Percentiles rank a stretch among this genome's conserved stretches.
Evolutionary conservation across 1,284 basidiomycete genomes (phyloP).

Genomic region (Fomitopsis pinicola): DNA sequence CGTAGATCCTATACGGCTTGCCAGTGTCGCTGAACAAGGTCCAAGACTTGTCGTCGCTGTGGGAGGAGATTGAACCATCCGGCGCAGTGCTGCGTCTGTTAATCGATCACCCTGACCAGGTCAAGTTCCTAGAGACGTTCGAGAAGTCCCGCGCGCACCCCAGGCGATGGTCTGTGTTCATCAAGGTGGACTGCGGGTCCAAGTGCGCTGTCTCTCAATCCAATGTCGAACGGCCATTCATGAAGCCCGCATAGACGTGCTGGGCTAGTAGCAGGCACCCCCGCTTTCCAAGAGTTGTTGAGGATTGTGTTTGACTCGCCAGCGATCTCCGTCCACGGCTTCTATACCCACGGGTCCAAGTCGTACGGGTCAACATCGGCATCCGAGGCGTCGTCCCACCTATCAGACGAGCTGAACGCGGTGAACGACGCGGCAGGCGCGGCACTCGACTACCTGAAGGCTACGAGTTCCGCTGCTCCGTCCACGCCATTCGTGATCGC

Average conservation of each 20-base stretch:
- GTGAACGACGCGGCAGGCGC: slow-evolving; percentile 64
- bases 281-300: slow-evolving; percentile 55
- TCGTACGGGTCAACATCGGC: slow-evolving; percentile 70
- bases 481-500: slow-evolving; percentile 63
- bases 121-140: slow-evolving; percentile 59
- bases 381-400: slow-evolving; percentile 57
- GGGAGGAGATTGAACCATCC: slow-evolving; percentile 47
- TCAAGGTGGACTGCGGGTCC: slow-evolving; percentile 79
- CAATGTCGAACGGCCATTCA: slow-evolving; percentile 1
- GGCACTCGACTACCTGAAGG: slow-evolving; percentile 46
- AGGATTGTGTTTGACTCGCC: slow-evolving; percentile 46
- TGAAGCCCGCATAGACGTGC: slow-evolving; percentile 56
- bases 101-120: slow-evolving; percentile 74
- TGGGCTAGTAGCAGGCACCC: slow-evolving; percentile 59
- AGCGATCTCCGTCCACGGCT: slow-evolving; percentile 68
- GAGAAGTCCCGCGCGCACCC: slow-evolving; percentile 37
- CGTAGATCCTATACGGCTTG: slow-evolving; percentile 76
- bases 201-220: slow-evolving; percentile 44
- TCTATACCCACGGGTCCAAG: slow-evolving; percentile 80
- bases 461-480: slow-evolving; percentile 27
- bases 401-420: slow-evolving; percentile 69
- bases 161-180: slow-evolving; percentile 68
- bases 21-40: slow-evolving; percentile 72
- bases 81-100: slow-evolving; percentile 63
- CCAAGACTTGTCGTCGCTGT: slow-evolving; percentile 60